phyloP scores from a whole-genome alignment of 169 alveolate genomes.

The Plasmodium billcollinsi region DNA sequence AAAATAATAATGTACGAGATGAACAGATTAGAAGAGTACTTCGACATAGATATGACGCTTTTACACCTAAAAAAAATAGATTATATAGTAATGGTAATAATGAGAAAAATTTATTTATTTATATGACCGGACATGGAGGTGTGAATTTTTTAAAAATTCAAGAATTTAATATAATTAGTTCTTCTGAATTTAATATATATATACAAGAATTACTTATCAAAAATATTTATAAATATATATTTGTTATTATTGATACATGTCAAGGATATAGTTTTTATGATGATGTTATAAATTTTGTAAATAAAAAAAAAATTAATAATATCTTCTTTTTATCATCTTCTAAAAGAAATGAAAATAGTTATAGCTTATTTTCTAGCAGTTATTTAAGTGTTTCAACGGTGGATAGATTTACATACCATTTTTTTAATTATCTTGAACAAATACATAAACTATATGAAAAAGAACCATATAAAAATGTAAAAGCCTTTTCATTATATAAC shows the following conservation, averaged over 20 bases:
- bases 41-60: slow-evolving; percentile 62
- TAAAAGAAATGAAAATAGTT: slow-evolving; percentile 79
- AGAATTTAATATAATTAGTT: slow-evolving; percentile 81
- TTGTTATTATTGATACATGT: slow-evolving; percentile 84
- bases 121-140: slow-evolving; percentile 89
- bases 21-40: slow-evolving; percentile 68
- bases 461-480: slow-evolving; percentile 63
- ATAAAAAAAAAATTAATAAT: slow-evolving; percentile 79
- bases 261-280: slow-evolving; percentile 85
- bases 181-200: slow-evolving; percentile 79
- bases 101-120: slow-evolving; percentile 77
- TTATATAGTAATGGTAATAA: slow-evolving; percentile 59
- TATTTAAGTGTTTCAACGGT: slow-evolving; percentile 84
- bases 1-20: slow-evolving; percentile 63
- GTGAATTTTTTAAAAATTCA: slow-evolving; percentile 85
- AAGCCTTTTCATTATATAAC: slow-evolving; percentile 34
- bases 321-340: slow-evolving; percentile 81
- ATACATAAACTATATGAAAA: slow-evolving; percentile 62
- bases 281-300: slow-evolving; percentile 38
- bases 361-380: slow-evolving; percentile 81
- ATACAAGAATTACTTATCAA: slow-evolving; percentile 82
- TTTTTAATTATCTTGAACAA: slow-evolving; percentile 73
- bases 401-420: slow-evolving; percentile 82
- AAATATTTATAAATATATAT: slow-evolving; percentile 77
- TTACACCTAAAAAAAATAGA: slow-evolving; percentile 57